Evolutionary conservation across 2,329 filamentous ascomycete genomes (phyloP).

Genomic region (Trichoderma simmonsii): DNA sequence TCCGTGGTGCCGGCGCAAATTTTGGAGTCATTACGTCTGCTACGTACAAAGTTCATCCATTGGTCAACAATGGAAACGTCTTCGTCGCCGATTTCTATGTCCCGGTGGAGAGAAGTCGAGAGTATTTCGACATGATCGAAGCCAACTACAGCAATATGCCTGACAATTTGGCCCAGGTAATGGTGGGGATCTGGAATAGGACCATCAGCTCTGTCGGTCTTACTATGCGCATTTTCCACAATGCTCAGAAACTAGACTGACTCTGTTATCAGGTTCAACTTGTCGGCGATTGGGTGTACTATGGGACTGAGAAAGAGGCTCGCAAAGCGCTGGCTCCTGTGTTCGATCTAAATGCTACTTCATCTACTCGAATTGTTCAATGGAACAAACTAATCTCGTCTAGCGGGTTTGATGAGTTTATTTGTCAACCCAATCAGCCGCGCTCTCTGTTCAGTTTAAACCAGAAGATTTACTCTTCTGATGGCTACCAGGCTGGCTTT

Average conservation of each 20-base stretch:
- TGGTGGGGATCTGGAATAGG: not conserved
- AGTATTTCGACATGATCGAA: slow-evolving; percentile 3
- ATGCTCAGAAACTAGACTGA: not conserved
- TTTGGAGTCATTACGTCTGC: slow-evolving; percentile 9
- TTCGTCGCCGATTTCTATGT: slow-evolving; percentile 5
- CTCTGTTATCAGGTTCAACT: not conserved
- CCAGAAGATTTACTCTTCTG: not conserved
- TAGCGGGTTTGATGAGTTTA: not conserved
- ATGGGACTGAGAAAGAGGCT: not conserved
- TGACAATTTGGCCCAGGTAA: not conserved
- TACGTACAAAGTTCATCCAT: not conserved
- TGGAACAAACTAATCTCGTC: slow-evolving; percentile 1
- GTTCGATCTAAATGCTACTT: not conserved
- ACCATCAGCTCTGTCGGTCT: not conserved
- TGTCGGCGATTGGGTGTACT: not conserved
- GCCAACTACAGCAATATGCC: not conserved
- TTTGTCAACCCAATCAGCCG: not conserved
- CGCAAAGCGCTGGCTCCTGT: not conserved
- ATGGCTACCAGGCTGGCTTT: not conserved
- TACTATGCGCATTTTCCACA: too few relatives aligned
- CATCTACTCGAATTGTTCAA: not conserved
- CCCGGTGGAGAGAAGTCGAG: not conserved
- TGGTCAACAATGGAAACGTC: not conserved
- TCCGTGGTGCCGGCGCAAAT: slow-evolving; percentile 1
- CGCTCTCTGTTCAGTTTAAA: slow-evolving; percentile 2